Conservation (phyloP, 108 stramenopile genomes). For the Cyclotella sp. region DNA sequence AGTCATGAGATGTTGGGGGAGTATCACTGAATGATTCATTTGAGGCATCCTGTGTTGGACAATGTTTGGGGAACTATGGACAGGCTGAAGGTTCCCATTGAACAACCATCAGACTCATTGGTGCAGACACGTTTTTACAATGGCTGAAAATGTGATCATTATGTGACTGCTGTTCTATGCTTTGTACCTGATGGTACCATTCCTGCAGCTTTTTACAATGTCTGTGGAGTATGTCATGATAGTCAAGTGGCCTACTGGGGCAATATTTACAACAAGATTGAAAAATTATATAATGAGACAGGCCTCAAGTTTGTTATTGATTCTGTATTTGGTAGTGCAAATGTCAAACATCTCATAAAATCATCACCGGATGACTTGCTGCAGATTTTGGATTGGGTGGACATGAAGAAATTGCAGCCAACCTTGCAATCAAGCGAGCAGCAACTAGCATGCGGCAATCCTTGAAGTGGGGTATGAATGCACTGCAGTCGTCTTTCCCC, state of each 20-base stretch:
- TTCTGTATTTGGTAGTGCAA: neutral
- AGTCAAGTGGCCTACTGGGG: slow-evolving; percentile 36
- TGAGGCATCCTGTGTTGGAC: neutral
- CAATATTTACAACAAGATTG: slow-evolving; percentile 39
- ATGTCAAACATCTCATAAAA: slow-evolving; percentile 14
- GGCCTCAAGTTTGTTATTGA: slow-evolving; percentile 39
- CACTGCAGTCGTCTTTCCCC: slow-evolving; percentile 48
- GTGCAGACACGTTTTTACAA: neutral
- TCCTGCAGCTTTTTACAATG: slow-evolving; percentile 28
- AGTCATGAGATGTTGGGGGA: neutral
- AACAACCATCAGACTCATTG: neutral
- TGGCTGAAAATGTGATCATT: no score
- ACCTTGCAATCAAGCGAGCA: neutral
- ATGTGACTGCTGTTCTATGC: slow-evolving; percentile 24
- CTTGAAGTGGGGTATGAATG: slow-evolving; percentile 53
- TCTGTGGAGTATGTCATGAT: slow-evolving; percentile 45
- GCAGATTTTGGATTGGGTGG: neutral
- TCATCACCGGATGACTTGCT: slow-evolving; percentile 26
- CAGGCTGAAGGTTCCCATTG: neutral
- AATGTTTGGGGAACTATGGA: slow-evolving; percentile 8
- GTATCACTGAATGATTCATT: neutral
- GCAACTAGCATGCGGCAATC: slow-evolving; percentile 28
- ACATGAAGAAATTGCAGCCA: neutral
- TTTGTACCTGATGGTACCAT: slow-evolving; percentile 51
- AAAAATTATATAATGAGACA: slow-evolving; percentile 14